These are phyloP conservation scores for Bolboschoenoplectus hybrid DNA, from an alignment of 202 grass and related monocot genomes.

Conservation along the genomic window DNA sequence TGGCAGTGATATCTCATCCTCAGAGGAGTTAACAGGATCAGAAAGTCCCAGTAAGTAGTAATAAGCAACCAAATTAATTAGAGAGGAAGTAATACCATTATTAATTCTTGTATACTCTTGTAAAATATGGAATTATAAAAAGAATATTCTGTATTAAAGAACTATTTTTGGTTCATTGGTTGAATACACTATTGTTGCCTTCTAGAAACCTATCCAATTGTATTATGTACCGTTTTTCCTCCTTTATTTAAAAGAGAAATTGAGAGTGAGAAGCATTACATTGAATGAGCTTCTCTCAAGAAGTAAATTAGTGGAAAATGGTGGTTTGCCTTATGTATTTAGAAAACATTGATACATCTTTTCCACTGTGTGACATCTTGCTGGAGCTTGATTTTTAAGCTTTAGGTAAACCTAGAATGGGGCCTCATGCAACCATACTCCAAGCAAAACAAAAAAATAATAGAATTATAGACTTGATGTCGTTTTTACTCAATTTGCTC, in stretches of 20 bases:
- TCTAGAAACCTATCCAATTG: background rate
- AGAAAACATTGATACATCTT: background rate
- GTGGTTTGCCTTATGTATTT: background rate
- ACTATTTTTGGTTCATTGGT: background rate
- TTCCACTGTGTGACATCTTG: background rate
- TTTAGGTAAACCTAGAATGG: background rate
- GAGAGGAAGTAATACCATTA: background rate
- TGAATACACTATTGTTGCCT: background rate
- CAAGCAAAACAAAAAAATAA: background rate
- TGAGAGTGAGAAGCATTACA: background rate
- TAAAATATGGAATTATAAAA: background rate
- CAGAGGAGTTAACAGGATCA: conserved; percentile 2
- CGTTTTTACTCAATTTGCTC: background rate
- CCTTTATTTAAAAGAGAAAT: background rate
- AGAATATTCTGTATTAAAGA: background rate
- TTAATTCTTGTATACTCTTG: background rate
- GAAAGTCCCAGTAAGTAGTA: conserved; percentile 23
- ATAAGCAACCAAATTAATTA: background rate
- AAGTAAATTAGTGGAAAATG: background rate
- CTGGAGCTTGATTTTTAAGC: background rate
- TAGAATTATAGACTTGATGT: background rate
- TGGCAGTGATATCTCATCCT: conserved; percentile 15
- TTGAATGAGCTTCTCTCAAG: background rate
- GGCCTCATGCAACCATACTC: background rate
- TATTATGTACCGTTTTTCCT: background rate